These are phyloP conservation scores for Penicillium verhagenii DNA, from an alignment of 495 filamentous ascomycete species.

Conservation along the genomic window DNA sequence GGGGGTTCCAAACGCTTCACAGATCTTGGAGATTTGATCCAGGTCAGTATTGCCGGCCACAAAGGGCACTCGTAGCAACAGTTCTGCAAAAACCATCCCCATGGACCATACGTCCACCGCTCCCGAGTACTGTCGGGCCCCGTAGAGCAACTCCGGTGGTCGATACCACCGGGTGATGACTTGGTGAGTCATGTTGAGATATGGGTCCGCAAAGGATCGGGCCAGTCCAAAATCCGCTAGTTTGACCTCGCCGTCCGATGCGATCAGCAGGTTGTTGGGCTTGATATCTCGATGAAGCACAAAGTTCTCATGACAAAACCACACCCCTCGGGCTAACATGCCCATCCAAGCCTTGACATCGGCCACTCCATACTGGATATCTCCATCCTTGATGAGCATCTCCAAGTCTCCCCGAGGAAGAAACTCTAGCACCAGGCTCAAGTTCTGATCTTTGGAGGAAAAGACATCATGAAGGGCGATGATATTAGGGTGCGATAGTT, in stretches of 20 bases:
- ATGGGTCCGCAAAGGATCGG: constrained; percentile 83
- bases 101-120: constrained; percentile 96
- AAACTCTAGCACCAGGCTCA: constrained; percentile 92
- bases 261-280: constrained; percentile 95
- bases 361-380: constrained; percentile 71
- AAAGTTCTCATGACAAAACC: constrained; percentile 95
- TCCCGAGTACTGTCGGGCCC: constrained; percentile 83
- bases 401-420: constrained; percentile 89
- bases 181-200: constrained; percentile 82
- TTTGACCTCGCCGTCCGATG: constrained; percentile 88
- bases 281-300: constrained; percentile 98
- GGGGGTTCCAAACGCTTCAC: constrained; percentile 82
- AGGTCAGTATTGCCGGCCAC: constrained; percentile 80
- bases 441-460: constrained; percentile 86
- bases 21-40: constrained; percentile 75
- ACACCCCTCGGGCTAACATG: constrained; percentile 89
- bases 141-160: constrained; percentile 88
- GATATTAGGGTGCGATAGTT: constrained; percentile 94
- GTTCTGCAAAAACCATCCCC: constrained; percentile 88
- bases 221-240: constrained; percentile 98
- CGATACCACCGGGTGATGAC: constrained; percentile 98
- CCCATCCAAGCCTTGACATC: constrained; percentile 99
- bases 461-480: constrained; percentile 90
- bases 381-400: constrained; percentile 81
- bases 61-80: constrained; percentile 77